phyloP scores from a whole-genome alignment of 2,329 filamentous ascomycete genomes.

The Aspergillus melleus region DNA sequence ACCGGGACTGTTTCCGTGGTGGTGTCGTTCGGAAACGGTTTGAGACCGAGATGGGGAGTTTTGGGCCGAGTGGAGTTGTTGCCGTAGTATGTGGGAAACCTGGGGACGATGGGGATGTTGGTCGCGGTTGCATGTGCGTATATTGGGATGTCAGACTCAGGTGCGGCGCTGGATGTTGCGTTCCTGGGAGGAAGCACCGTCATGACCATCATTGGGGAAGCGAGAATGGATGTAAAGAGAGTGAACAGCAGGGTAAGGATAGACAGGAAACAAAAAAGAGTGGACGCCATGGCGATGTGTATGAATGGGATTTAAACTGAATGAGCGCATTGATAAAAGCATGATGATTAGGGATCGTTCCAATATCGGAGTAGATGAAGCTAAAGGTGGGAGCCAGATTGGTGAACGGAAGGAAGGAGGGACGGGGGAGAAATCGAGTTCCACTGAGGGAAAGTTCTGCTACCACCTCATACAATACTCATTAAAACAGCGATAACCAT shows the following conservation, averaged over 20 bases:
- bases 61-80: neutral
- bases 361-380: neutral
- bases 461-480: too few species aligned
- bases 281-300: neutral
- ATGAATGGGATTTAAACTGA: neutral
- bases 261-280: neutral
- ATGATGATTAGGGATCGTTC: neutral
- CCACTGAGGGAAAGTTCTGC: neutral
- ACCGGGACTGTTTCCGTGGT: conserved; percentile 19
- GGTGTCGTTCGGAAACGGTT: neutral
- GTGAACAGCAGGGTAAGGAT: neutral
- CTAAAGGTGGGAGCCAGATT: neutral
- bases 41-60: neutral
- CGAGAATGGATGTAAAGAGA: neutral
- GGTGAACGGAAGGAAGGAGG: neutral
- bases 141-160: too few species aligned
- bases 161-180: neutral
- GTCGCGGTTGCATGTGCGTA: too few species aligned
- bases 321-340: neutral
- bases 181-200: neutral
- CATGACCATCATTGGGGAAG: neutral
- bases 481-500: neutral
- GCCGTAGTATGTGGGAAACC: neutral
- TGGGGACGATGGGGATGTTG: neutral
- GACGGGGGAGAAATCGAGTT: neutral